A percentile compares a stretch with the other conserved stretches of the same genome.
These are phyloP conservation scores for Lentinula raphanica DNA, from an alignment of 768 basidiomycete species.

Conservation along the genomic window DNA sequence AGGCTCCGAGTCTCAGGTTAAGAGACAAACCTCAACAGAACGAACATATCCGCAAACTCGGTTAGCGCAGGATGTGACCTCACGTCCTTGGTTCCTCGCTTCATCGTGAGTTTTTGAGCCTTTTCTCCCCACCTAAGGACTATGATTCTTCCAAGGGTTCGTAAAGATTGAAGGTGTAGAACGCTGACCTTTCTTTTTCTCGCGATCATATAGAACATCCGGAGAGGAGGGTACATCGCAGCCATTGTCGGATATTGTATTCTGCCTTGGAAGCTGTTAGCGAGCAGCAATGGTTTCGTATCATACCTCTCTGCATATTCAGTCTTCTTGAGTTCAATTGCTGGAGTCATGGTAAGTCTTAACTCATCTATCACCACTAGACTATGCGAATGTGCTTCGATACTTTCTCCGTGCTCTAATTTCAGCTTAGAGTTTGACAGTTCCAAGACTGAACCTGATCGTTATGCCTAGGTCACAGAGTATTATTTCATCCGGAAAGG, in stretches of 20 bases:
- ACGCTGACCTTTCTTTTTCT: neutral
- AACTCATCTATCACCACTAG: too few species aligned
- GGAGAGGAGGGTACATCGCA: constrained; percentile 80
- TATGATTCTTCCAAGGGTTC: too few species aligned
- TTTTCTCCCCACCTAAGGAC: neutral
- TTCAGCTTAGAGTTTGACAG: too few species aligned
- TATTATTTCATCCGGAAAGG: constrained; percentile 73
- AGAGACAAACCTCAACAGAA: constrained; percentile 29
- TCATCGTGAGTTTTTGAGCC: constrained; percentile 43
- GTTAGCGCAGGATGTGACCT: constrained; percentile 81
- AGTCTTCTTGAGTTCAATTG: constrained; percentile 77
- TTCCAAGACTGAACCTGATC: neutral
- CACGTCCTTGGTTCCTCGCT: constrained; percentile 72
- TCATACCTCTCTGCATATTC: constrained; percentile 81
- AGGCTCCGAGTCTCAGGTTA: too few species aligned
- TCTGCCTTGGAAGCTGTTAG: constrained; percentile 73
- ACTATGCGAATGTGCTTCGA: too few species aligned
- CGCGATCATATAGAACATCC: constrained; percentile 60
- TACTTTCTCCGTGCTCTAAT: too few species aligned
- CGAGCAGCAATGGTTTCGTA: constrained; percentile 69
- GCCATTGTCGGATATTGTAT: constrained; percentile 72
- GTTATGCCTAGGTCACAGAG: constrained; percentile 53
- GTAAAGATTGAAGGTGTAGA: too few species aligned
- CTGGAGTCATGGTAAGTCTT: constrained; percentile 62
- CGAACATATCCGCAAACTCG: constrained; percentile 80